A percentile compares a stretch with the other conserved stretches of the same genome.
phyloP scores from a whole-genome alignment of 345 rosid genomes.

The Bruguiera gymnorhiza region DNA sequence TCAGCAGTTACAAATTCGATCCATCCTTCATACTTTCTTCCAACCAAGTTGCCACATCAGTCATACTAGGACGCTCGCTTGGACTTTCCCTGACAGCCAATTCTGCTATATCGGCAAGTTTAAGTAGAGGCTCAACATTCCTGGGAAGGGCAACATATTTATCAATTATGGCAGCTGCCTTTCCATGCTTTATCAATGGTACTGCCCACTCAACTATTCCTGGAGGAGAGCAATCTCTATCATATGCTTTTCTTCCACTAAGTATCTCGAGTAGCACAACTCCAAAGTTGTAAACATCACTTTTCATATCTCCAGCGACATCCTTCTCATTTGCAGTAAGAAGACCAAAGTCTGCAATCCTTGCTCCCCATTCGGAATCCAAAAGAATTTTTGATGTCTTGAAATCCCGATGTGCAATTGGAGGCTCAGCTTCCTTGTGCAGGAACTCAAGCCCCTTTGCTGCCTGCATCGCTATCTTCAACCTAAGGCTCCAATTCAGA shows the following conservation, averaged over 20 bases:
- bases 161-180: constrained; percentile 65
- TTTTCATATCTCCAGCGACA: constrained; percentile 40
- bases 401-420: constrained; percentile 62
- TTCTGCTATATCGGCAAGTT: constrained; percentile 75
- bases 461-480: constrained; percentile 66
- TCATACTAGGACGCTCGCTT: constrained; percentile 60
- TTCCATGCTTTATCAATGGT: constrained; percentile 62
- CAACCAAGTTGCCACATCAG: constrained; percentile 58
- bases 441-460: constrained; percentile 86
- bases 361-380: constrained; percentile 82
- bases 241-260: constrained; percentile 80
- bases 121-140: constrained; percentile 80
- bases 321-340: constrained; percentile 54
- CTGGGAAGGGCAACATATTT: constrained; percentile 57
- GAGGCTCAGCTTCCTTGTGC: constrained; percentile 64
- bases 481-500: constrained; percentile 60
- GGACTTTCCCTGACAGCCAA: constrained; percentile 65
- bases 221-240: constrained; percentile 57
- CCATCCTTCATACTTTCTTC: constrained; percentile 68
- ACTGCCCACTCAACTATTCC: constrained; percentile 69
- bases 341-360: constrained; percentile 83
- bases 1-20: constrained; percentile 42
- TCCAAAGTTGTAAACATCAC: constrained; percentile 71
- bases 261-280: constrained; percentile 73
- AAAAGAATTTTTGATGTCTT: constrained; percentile 76